These are phyloP conservation scores for Diaporthe sp. DNA, from an alignment of 2,329 filamentous ascomycete genomes.

Conservation along the genomic window DNA sequence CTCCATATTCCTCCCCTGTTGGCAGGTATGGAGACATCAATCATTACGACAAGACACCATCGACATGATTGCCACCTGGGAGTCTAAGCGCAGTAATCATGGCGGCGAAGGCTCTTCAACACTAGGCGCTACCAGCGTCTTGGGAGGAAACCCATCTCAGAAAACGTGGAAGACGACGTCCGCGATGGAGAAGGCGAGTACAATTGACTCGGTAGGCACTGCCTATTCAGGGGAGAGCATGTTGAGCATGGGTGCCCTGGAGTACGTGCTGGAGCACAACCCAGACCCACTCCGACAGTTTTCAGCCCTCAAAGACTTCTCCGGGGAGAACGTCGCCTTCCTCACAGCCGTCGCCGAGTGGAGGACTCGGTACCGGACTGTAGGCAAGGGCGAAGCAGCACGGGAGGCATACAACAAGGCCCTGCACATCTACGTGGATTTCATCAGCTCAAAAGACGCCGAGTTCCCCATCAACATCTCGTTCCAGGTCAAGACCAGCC, in stretches of 20 bases:
- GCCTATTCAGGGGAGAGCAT: conserved; percentile 57
- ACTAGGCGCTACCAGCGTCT: conserved; percentile 45
- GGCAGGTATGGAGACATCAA: conserved; percentile 65
- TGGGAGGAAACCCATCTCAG: conserved; percentile 51
- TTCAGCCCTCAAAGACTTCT: conserved; percentile 76
- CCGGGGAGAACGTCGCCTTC: conserved; percentile 80
- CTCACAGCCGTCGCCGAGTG: conserved; percentile 70
- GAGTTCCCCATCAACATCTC: conserved; percentile 78
- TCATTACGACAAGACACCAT: conserved; percentile 63
- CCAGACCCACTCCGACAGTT: conserved; percentile 73
- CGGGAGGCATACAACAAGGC: conserved; percentile 71
- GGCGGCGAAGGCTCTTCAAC: conserved; percentile 11
- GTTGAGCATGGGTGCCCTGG: conserved; percentile 73
- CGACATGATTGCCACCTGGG: conserved; percentile 64
- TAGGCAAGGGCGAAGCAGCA: conserved; percentile 50
- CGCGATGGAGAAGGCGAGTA: conserved; percentile 47
- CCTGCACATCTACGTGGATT: conserved; percentile 72
- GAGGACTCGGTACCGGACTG: conserved; percentile 56
- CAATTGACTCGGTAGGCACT: conserved; percentile 42
- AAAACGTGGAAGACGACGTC: conserved; percentile 50
- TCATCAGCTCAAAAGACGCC: conserved; percentile 72
- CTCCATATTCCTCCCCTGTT: conserved; percentile 74
- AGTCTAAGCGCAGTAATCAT: conserved; percentile 54
- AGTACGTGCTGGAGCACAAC: conserved; percentile 72
- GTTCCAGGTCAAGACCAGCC: conserved; percentile 65